Evolutionary conservation across 1,284 basidiomycete genomes (phyloP), one percentile per base, ranked within the genome.

Genomic region (Cryptococcus maquisensis): DNA sequence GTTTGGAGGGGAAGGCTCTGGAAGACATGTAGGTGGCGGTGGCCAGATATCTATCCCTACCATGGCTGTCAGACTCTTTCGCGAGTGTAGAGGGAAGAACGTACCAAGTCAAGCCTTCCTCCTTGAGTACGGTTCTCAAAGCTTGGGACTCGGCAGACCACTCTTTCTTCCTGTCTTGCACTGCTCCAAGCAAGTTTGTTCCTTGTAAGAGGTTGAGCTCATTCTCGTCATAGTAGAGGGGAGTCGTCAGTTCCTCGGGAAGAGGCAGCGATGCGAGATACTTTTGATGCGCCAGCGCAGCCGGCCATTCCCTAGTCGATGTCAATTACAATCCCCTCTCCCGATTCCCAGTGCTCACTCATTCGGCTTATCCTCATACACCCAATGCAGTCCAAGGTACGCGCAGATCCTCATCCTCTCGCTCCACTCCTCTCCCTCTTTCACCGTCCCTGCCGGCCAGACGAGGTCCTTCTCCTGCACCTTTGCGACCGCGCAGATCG

Each of bases 1-100:
- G 75, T 2, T 84, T 83, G 0, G 90, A 93, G 0, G 90, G 89
- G 68, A 95, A 95, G 0, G 90, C 87, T 43, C 92, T 83, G 1
- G 91, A 93, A 0, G 89, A 88, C 41, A 90, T 78, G 66, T 88
- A 86, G 0, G 88, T 90, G 16, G 84, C 78, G 2, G 86, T 84
- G 0, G 82, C 80, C 4, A 86, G 77, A 67, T 88, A 93, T 16
- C 75, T 69, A 6, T 86, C 82, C 86, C 90, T 92, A 54, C 20
- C 13, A 43, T 44, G n/a, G n/a, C 46, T 35, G 32, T 47, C n/a
- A 53, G 32, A 49, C 23, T 28, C 26, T 49, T 9, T 13, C 36
- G 40, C 28, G 56, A 36, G n/a, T 26, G 28, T 38, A 40, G 40
- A 16, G 18, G 13, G 28, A 12, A 28, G 43, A 12, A 47, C 81